These are phyloP conservation scores for Dendrobium chrysotoxum DNA, from an alignment of 106 monocot genomes.

Conservation along the genomic window DNA sequence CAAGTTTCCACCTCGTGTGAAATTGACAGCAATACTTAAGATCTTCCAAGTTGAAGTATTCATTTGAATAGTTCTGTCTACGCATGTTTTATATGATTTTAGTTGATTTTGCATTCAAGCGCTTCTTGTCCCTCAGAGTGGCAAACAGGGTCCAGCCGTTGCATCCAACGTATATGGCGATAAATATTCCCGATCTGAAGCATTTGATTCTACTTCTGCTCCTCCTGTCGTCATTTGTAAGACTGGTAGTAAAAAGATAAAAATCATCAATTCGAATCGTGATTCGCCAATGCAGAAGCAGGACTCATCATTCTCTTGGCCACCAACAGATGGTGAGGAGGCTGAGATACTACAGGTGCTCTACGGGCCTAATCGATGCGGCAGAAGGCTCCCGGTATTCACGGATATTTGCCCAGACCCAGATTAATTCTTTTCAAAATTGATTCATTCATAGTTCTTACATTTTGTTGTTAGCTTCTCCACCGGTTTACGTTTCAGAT, in stretches of 20 bases:
- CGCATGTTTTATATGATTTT: neutral
- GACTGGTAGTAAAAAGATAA: neutral
- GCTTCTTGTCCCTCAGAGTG: neutral
- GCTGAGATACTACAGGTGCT: neutral
- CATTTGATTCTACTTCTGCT: neutral
- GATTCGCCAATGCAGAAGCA: neutral
- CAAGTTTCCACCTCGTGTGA: too few species aligned
- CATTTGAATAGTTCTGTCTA: neutral
- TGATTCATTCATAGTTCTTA: too few species aligned
- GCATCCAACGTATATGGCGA: neutral
- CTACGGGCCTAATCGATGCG: neutral
- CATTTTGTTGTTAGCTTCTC: too few species aligned
- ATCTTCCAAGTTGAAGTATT: neutral
- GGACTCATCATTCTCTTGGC: neutral
- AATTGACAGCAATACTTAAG: neutral
- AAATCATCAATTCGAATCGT: neutral
- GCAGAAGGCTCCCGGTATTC: constrained; percentile 3
- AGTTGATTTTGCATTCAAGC: neutral
- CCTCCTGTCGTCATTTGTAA: neutral
- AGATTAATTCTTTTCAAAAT: constrained; percentile 45
- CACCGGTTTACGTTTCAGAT: too few species aligned
- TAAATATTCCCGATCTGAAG: neutral
- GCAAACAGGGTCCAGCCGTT: neutral
- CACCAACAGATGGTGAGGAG: constrained; percentile 3
- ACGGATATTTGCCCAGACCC: constrained; percentile 12